Evolutionary conservation across 2,329 filamentous ascomycete genomes (phyloP).

Genomic region (Cytospora leucostoma): DNA sequence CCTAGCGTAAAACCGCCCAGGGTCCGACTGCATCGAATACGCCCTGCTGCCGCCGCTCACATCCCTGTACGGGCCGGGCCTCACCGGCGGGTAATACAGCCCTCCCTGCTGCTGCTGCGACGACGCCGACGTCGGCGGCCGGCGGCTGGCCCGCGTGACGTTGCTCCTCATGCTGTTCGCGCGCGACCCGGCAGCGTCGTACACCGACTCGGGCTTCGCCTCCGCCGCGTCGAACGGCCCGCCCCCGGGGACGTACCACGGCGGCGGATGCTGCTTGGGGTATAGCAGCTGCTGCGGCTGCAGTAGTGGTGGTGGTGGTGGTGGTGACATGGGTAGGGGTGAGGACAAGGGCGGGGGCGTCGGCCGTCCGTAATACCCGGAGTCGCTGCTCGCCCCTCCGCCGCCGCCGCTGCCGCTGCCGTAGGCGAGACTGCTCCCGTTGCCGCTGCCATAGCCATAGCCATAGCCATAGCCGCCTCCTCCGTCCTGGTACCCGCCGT

Average conservation of each 20-base stretch:
- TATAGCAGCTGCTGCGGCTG: background rate
- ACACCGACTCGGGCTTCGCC: conserved; percentile 17
- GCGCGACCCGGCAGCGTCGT: conserved; percentile 10
- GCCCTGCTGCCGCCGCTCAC: background rate
- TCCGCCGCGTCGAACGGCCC: conserved; percentile 14
- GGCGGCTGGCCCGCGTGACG: conserved; percentile 6
- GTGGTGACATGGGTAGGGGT: background rate
- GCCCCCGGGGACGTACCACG: conserved; percentile 11
- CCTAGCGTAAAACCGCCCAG: conserved; percentile 9
- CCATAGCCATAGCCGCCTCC: no score
- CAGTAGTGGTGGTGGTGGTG: background rate
- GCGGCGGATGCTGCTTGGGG: background rate
- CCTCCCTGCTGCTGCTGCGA: no score
- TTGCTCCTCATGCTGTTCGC: conserved; percentile 18
- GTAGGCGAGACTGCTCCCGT: no score
- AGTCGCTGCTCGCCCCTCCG: conserved; percentile 11
- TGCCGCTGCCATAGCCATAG: background rate
- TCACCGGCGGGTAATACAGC: conserved; percentile 6
- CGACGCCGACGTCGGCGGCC: background rate
- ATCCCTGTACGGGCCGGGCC: background rate
- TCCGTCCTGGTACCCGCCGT: conserved; percentile 20
- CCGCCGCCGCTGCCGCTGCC: background rate
- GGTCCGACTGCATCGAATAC: conserved; percentile 15
- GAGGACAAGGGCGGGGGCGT: background rate
- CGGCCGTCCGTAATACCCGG: conserved; percentile 14